Conservation (phyloP, 1,284 basidiomycete genomes). For the Agaricales sp. region DNA sequence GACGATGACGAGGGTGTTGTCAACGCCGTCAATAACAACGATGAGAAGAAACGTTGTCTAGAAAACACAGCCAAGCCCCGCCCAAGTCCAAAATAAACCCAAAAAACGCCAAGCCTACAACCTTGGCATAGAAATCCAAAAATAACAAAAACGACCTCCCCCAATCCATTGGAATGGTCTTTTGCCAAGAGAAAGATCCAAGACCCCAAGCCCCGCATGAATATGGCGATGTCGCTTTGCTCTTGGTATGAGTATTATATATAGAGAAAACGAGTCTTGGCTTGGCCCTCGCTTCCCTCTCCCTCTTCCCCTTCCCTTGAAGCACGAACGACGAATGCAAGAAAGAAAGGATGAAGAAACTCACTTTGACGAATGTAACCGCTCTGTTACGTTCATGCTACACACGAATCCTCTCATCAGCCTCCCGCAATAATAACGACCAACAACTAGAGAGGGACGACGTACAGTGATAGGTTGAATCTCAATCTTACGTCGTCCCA, state of each 20-base stretch:
- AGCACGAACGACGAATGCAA: neutral
- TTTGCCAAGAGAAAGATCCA: too few relatives aligned
- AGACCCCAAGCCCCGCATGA: too few relatives aligned
- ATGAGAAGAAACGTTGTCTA: conserved; percentile 16
- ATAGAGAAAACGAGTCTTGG: too few relatives aligned
- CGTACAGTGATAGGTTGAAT: conserved; percentile 54
- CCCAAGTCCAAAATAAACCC: conserved; percentile 4
- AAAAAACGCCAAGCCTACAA: conserved; percentile 4
- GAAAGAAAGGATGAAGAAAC: conserved; percentile 13
- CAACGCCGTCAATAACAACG: conserved; percentile 5
- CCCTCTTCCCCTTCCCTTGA: neutral
- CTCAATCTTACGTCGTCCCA: conserved; percentile 32
- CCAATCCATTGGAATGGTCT: too few relatives aligned
- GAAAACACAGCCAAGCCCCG: conserved; percentile 3
- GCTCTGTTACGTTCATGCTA: conserved; percentile 62
- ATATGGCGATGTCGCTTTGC: too few relatives aligned
- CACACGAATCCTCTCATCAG: conserved; percentile 14
- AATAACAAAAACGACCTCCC: too few relatives aligned
- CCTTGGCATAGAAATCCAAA: neutral
- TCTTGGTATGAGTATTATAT: too few relatives aligned
- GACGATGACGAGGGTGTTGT: conserved; percentile 1
- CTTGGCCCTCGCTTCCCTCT: neutral
- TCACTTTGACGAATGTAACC: conserved; percentile 61
- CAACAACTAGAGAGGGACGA: conserved; percentile 12
- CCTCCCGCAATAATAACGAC: too few relatives aligned